phyloP scores from a whole-genome alignment of 805 yeast genomes.

The Spathaspora arborariae region DNA sequence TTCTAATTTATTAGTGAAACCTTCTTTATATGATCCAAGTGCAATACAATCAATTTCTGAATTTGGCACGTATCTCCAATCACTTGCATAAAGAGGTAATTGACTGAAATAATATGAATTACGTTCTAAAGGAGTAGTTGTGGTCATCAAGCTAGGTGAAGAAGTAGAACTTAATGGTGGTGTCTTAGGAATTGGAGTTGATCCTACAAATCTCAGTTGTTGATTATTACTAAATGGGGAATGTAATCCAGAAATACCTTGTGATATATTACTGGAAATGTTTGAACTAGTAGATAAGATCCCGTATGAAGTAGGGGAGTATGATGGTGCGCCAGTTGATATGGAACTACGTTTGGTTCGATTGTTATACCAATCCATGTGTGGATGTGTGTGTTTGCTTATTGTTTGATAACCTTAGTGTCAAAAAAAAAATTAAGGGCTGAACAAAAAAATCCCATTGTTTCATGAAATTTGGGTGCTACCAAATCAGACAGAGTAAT shows the following conservation, averaged over 20 bases:
- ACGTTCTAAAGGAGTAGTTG: conserved; percentile 12
- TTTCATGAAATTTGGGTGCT: background rate
- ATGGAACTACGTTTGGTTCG: conserved; percentile 9
- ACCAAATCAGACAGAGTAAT: background rate
- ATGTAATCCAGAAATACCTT: background rate
- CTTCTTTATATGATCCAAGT: conserved; percentile 78
- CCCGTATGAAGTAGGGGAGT: conserved; percentile 8
- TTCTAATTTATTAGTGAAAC: conserved; percentile 62
- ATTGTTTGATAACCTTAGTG: background rate
- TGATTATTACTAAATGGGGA: conserved; percentile 5
- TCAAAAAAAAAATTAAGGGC: background rate
- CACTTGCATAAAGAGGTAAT: conserved; percentile 32
- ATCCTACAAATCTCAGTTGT: background rate
- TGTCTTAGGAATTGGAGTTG: background rate
- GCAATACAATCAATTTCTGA: conserved; percentile 50
- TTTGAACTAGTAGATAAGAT: conserved; percentile 3
- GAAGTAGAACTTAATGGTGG: background rate
- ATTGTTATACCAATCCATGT: conserved; percentile 12
- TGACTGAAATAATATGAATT: conserved; percentile 24
- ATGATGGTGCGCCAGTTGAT: conserved; percentile 3
- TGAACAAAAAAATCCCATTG: background rate
- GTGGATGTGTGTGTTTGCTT: background rate
- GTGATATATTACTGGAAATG: background rate
- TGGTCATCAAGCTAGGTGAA: background rate
- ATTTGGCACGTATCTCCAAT: conserved; percentile 25